Conservation (phyloP, 164 flowering plant genomes). For the Brasenia schreberi region DNA sequence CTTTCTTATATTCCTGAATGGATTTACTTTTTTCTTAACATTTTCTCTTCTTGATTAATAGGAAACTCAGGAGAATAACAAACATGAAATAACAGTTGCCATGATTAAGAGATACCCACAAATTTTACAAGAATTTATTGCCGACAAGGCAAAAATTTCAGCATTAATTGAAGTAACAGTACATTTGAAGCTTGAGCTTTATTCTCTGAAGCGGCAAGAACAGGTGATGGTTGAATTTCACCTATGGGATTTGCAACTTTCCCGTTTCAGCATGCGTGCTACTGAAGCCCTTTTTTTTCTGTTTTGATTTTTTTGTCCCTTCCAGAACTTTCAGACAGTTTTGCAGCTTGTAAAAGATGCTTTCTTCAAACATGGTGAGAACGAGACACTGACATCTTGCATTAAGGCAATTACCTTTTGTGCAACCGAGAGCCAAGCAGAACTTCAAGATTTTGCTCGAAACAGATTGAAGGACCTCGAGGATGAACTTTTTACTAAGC, state of each 20-base stretch:
- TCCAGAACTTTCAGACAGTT: constrained; percentile 62
- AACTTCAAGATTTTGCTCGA: constrained; percentile 74
- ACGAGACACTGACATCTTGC: constrained; percentile 79
- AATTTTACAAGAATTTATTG: constrained; percentile 72
- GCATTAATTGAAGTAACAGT: constrained; percentile 53
- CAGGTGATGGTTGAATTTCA: constrained; percentile 39
- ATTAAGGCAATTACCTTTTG: constrained; percentile 74
- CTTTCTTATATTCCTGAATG: no score
- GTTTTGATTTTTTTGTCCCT: not conserved
- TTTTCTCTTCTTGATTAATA: constrained; percentile 13
- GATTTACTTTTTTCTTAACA: not conserved
- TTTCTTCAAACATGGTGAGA: constrained; percentile 92
- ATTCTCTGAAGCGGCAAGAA: constrained; percentile 88
- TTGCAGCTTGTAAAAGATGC: constrained; percentile 79
- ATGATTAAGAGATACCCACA: constrained; percentile 85
- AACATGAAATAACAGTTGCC: constrained; percentile 59
- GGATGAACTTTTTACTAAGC: constrained; percentile 64
- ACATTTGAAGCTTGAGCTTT: constrained; percentile 79
- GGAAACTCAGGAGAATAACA: constrained; percentile 70
- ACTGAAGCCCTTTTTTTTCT: not conserved
- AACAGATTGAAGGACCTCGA: constrained; percentile 73
- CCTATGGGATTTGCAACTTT: not conserved
- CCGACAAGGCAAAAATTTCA: constrained; percentile 76
- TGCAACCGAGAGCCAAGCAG: constrained; percentile 65
- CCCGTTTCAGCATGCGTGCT: not conserved